A percentile compares a stretch with the other conserved stretches of the same genome.
Evolutionary conservation across 1,139 yeast genomes (phyloP).

Genomic region (Pneumocystis murina): DNA sequence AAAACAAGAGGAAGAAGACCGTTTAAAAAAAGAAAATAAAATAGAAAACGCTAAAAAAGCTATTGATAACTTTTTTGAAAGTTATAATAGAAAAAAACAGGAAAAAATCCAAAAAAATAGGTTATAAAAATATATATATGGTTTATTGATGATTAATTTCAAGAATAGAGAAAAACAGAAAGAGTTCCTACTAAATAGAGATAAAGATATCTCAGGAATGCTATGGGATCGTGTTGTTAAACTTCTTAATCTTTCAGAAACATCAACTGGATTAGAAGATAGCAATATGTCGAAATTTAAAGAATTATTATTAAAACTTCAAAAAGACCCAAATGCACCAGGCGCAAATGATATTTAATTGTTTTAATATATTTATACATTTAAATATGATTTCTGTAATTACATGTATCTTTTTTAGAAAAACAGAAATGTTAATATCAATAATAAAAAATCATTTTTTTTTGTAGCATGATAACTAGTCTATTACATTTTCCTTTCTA

Average conservation of each 20-base stretch:
- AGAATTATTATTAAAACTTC: constrained; percentile 46
- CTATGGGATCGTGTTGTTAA: constrained; percentile 76
- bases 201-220: constrained; percentile 53
- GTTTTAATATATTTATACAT: background rate
- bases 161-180: constrained; percentile 41
- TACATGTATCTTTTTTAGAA: background rate
- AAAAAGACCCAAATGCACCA: constrained; percentile 58
- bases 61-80: constrained; percentile 86
- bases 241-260: constrained; percentile 34
- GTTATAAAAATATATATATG: constrained; percentile 7
- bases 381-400: background rate
- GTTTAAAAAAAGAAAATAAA: constrained; percentile 45
- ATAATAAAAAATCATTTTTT: constrained; percentile 1
- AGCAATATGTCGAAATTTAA: constrained; percentile 62
- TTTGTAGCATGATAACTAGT: constrained; percentile 6
- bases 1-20: constrained; percentile 57
- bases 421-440: background rate
- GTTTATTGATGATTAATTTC: background rate
- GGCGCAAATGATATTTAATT: constrained; percentile 39
- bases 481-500: constrained; percentile 10
- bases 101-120: constrained; percentile 48
- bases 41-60: constrained; percentile 69
- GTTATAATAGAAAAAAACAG: constrained; percentile 76
- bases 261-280: constrained; percentile 30
- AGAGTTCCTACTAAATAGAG: constrained; percentile 60